Evolutionary conservation across 2,329 filamentous ascomycete species (phyloP).

Genomic region (Nemania abortiva): DNA sequence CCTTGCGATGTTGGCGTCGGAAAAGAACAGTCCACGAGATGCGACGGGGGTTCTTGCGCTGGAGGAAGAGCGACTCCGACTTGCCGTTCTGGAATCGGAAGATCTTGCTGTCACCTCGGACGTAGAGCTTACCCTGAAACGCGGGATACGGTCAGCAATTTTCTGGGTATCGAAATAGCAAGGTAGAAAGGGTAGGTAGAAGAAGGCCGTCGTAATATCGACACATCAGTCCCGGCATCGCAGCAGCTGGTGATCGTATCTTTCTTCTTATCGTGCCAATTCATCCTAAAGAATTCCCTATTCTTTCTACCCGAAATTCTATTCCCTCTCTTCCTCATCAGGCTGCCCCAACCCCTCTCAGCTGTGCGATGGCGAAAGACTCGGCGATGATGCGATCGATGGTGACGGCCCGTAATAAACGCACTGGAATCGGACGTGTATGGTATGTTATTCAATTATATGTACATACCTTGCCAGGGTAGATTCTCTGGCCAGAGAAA

Average conservation of each 20-base stretch:
- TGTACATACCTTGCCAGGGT: slow-evolving; percentile 70
- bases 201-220: slow-evolving; percentile 23
- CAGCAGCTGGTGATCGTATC: slow-evolving; percentile 13
- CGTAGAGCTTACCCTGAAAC: slow-evolving; percentile 94
- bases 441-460: background rate
- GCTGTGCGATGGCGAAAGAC: slow-evolving; percentile 26
- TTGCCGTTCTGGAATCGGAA: slow-evolving; percentile 99
- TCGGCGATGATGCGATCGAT: slow-evolving; percentile 44
- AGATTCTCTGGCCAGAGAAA: slow-evolving; percentile 75
- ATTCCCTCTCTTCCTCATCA: background rate
- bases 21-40: slow-evolving; percentile 99
- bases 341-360: background rate
- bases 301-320: background rate
- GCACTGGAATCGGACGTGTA: slow-evolving; percentile 12
- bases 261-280: background rate
- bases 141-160: slow-evolving; percentile 30
- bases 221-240: slow-evolving; percentile 23
- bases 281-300: background rate
- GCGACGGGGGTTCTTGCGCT: slow-evolving; percentile 99
- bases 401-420: slow-evolving; percentile 37
- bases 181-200: background rate
- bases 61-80: slow-evolving; percentile 99
- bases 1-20: slow-evolving; percentile 99
- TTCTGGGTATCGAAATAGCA: background rate
- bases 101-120: slow-evolving; percentile 99